phyloP scores from a whole-genome alignment of 1,284 basidiomycete species.

The Leccinum fuscescens region DNA sequence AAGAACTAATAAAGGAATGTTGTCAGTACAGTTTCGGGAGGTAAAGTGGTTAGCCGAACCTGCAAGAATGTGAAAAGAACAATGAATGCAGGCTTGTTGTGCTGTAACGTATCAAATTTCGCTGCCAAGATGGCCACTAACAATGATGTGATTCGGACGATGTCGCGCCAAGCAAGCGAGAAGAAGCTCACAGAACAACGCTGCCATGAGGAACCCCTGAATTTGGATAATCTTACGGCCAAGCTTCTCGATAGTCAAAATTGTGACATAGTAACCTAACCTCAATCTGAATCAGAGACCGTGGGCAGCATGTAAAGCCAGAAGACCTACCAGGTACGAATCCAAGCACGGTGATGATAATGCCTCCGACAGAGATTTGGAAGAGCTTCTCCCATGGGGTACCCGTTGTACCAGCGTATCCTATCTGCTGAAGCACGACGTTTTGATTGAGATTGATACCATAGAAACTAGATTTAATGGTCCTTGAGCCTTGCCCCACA shows the following conservation, averaged over 20 bases:
- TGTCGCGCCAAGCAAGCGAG: background rate
- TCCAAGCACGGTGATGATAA: constrained; percentile 70
- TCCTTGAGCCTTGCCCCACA: too few species aligned
- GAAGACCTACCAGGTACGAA: constrained; percentile 62
- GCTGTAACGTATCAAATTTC: constrained; percentile 48
- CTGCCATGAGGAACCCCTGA: constrained; percentile 76
- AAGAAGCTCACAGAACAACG: constrained; percentile 45
- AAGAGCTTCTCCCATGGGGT: constrained; percentile 57
- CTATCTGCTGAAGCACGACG: too few species aligned
- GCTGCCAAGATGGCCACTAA: constrained; percentile 62
- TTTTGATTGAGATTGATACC: too few species aligned
- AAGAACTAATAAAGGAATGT: constrained; percentile 52
- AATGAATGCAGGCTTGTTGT: constrained; percentile 49
- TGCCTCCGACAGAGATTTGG: constrained; percentile 62
- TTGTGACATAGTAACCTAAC: constrained; percentile 47
- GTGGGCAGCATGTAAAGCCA: constrained; percentile 1
- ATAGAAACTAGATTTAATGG: too few species aligned
- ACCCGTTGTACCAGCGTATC: too few species aligned
- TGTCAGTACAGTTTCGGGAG: background rate
- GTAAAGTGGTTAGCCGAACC: constrained; percentile 22
- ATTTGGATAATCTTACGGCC: constrained; percentile 74
- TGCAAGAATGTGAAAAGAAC: constrained; percentile 68
- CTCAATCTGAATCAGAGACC: constrained; percentile 13
- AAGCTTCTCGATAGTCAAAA: constrained; percentile 69
- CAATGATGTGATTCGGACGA: background rate